These are phyloP conservation scores for Verticillium zaregamsianum DNA, from an alignment of 2,329 filamentous ascomycete genomes.

Conservation along the genomic window DNA sequence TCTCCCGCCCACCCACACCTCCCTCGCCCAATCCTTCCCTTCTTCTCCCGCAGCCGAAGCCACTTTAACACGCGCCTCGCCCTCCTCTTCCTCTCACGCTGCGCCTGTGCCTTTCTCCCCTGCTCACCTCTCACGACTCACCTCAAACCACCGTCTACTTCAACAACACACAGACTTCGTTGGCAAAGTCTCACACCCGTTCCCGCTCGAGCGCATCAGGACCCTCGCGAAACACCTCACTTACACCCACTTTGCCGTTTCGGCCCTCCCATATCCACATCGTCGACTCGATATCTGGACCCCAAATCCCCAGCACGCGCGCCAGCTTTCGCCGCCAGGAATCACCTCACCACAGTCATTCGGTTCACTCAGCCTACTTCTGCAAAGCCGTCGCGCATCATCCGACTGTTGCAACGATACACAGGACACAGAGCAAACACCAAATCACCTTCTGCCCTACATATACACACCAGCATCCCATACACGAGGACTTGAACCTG, in stretches of 20 bases:
- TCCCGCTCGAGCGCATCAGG: not conserved
- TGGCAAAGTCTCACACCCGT: not conserved
- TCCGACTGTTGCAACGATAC: not conserved
- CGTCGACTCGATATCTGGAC: not conserved
- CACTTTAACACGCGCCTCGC: not conserved
- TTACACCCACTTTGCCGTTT: not conserved
- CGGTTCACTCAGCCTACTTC: not conserved
- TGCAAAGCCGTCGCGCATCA: not conserved
- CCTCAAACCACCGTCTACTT: not conserved
- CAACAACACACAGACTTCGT: slow-evolving; percentile 1
- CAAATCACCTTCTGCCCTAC: not conserved
- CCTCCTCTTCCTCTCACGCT: not conserved
- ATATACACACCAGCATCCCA: not conserved
- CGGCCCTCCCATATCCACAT: not conserved
- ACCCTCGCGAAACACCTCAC: not conserved
- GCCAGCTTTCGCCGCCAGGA: not conserved
- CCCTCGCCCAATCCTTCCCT: not conserved
- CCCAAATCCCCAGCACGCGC: not conserved
- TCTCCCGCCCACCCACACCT: not conserved
- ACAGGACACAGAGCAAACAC: not conserved
- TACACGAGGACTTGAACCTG: not conserved
- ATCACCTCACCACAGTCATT: not conserved
- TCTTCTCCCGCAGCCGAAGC: not conserved
- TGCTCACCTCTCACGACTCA: not conserved
- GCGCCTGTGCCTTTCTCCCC: not conserved